Evolutionary conservation across 169 alveolate genomes (phyloP).

Genomic region (Plasmodium adleri): DNA sequence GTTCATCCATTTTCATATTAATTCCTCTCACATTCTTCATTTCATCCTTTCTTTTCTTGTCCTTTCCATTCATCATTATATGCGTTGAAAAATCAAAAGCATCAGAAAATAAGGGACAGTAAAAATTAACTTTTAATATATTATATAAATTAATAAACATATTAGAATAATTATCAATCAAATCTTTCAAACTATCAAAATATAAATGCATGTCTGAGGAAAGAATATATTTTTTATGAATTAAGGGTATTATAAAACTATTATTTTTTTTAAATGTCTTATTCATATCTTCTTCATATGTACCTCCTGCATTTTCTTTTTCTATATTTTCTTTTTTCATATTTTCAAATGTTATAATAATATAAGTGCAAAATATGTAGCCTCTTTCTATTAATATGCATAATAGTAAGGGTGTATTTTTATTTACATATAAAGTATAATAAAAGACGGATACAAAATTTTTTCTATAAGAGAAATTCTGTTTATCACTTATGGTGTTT

Average conservation of each 20-base stretch:
- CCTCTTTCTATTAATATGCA: conserved; percentile 41
- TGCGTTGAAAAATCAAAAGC: neutral
- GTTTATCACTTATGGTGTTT: neutral
- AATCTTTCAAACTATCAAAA: conserved; percentile 21
- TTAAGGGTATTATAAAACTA: conserved; percentile 36
- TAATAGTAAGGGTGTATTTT: conserved; percentile 20
- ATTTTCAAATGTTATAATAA: conserved; percentile 26
- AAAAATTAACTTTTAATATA: conserved; percentile 21
- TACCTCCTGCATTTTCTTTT: neutral
- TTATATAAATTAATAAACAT: conserved; percentile 27
- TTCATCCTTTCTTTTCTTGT: neutral
- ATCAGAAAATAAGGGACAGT: conserved; percentile 22
- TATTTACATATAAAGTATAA: conserved; percentile 22
- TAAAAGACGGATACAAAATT: conserved; percentile 30
- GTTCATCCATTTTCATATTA: neutral
- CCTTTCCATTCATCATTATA: neutral
- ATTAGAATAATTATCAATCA: conserved; percentile 30
- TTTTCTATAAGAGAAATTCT: neutral
- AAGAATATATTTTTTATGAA: conserved; percentile 47
- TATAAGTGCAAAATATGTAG: conserved; percentile 30
- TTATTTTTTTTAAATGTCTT: neutral
- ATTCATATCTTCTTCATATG: neutral
- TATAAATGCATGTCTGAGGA: conserved; percentile 1
- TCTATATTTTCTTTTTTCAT: conserved; percentile 1
- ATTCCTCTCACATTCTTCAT: neutral